Evolutionary conservation across 2,329 filamentous ascomycete genomes (phyloP).

Genomic region (Venturia oleaginea): DNA sequence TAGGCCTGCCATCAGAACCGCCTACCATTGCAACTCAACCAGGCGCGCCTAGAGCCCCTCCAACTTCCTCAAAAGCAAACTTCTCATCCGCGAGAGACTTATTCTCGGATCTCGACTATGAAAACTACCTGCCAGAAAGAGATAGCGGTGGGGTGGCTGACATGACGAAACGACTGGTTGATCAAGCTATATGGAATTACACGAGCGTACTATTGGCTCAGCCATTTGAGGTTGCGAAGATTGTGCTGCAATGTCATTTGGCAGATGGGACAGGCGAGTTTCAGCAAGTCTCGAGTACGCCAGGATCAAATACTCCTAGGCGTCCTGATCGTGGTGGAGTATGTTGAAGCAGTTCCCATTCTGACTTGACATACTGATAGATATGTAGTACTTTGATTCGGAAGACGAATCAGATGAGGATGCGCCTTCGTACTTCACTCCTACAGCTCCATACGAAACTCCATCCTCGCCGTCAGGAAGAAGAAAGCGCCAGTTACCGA

Average conservation of each 20-base stretch:
- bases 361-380: background rate
- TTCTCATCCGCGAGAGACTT: slow-evolving; percentile 65
- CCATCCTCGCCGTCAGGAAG: slow-evolving; percentile 34
- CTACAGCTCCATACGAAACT: slow-evolving; percentile 46
- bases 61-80: slow-evolving; percentile 7
- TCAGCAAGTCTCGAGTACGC: slow-evolving; percentile 17
- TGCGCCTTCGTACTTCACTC: slow-evolving; percentile 70
- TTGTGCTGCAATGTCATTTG: slow-evolving; percentile 69
- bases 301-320: slow-evolving; percentile 16
- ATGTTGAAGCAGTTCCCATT: background rate
- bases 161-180: slow-evolving; percentile 65
- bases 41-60: slow-evolving; percentile 24
- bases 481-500: slow-evolving; percentile 37
- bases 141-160: slow-evolving; percentile 45
- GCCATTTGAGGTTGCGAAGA: slow-evolving; percentile 96
- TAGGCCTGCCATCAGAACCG: slow-evolving; percentile 41
- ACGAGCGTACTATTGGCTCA: slow-evolving; percentile 80
- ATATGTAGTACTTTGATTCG: slow-evolving; percentile 10
- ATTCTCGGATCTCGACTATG: slow-evolving; percentile 85
- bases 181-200: slow-evolving; percentile 88
- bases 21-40: slow-evolving; percentile 12
- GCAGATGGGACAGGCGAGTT: slow-evolving; percentile 25
- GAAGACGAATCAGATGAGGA: slow-evolving; percentile 57
- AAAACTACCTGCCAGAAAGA: slow-evolving; percentile 73
- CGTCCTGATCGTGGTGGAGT: background rate